A percentile compares a stretch with the other conserved stretches of the same genome.
These are phyloP conservation scores for Ceratonia siliqua DNA, from an alignment of 306 rosid genomes.

Conservation along the genomic window DNA sequence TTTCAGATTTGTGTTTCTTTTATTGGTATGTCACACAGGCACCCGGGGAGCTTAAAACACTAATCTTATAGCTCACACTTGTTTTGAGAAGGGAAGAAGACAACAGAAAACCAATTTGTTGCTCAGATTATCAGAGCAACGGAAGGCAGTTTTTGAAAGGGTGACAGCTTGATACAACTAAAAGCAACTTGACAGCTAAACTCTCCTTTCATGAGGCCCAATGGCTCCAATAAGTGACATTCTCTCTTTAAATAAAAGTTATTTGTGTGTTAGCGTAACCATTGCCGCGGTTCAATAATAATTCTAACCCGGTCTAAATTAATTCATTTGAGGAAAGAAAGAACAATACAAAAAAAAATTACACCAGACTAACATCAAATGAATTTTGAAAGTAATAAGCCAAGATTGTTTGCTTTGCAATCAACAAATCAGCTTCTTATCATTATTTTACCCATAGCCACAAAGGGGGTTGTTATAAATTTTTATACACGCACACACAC, in stretches of 20 bases:
- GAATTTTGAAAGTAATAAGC: neutral
- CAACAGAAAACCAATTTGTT: neutral
- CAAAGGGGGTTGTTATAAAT: neutral
- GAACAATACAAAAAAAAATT: neutral
- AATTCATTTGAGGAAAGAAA: neutral
- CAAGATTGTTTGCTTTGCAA: slow-evolving; percentile 8
- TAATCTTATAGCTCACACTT: neutral
- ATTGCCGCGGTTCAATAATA: neutral
- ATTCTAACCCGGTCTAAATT: slow-evolving; percentile 6
- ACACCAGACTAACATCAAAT: neutral
- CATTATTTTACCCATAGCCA: neutral
- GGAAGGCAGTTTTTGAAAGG: neutral
- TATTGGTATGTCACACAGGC: neutral
- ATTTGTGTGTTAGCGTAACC: neutral
- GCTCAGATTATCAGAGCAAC: slow-evolving; percentile 5
- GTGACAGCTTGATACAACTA: neutral
- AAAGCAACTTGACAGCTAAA: neutral
- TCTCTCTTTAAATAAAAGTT: neutral
- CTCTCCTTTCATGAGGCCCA: slow-evolving; percentile 1
- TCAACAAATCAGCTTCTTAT: neutral
- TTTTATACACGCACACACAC: too few species aligned
- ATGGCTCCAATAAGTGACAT: neutral
- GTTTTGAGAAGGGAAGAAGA: neutral
- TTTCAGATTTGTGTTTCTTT: neutral
- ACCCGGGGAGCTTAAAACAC: neutral